Base-by-base conservation (phyloP, 1,139 yeast genomes). In the Debaryomycetaceae sp. region DNA sequence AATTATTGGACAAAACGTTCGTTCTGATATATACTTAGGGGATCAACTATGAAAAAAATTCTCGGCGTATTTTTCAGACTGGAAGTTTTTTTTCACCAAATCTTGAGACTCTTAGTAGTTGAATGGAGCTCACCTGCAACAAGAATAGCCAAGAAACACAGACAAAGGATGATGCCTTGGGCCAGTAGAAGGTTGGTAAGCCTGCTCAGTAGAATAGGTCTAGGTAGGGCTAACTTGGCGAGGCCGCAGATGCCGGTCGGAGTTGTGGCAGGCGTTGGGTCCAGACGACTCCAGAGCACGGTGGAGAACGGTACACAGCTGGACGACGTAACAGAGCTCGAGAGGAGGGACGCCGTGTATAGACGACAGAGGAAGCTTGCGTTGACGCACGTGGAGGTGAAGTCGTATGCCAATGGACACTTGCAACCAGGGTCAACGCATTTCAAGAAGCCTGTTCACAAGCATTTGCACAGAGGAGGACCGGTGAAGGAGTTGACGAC, bases 391-490 rank as follows among this genome's bases (percentile, higher is more conserved):
- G 88, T 87, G 38, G 78, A 77, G 56, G 76, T 90, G 75, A 88
- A 86, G 66, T 76, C 80, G 49, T 80, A 83, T 55, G 89, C 88
- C 55, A 93, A 95, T 43, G 76, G 76, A 17, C 75, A 70, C 49
- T 80, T 83, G 34, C 85, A 93, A 39, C 97, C 97, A 2, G 93
- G 96, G 58, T 70, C 90, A 50, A 81, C 97, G 57, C 90, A 96
- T 87, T 88, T 81, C 73, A 80, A 88, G 59, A 80, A 85, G 55
- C 98, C 98, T 39, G 76, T 90, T 8, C 93, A 91, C 64, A 85
- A 88, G 14, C 89, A 93, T 65, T 72, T 93, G 48, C 85, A 87
- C 76, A 87, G 85, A 58, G 97, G 97, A 6, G 75, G 83, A 43
- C 97, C 99, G 3, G 68, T 87, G 44, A 76, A 77, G 59, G 83